A percentile compares a stretch with the other conserved stretches of the same genome.
Evolutionary conservation across 768 basidiomycete species (phyloP).

Genomic region (Boletus vermiculosoides): DNA sequence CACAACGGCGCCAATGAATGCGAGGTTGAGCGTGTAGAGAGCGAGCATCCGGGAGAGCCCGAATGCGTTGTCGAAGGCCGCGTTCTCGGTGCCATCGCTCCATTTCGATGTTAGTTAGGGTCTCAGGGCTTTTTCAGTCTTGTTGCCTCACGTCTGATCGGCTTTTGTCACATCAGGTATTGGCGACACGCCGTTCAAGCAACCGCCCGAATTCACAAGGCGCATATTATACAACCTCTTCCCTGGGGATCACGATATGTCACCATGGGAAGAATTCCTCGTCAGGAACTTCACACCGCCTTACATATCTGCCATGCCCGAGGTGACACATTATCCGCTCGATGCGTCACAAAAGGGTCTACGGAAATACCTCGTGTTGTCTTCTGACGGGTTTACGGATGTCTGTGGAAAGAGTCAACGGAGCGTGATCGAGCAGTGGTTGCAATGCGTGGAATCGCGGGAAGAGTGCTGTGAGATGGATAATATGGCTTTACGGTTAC

Average conservation of each 20-base stretch:
- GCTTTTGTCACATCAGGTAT: constrained; percentile 43
- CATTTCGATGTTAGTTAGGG: constrained; percentile 62
- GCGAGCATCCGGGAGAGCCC: constrained; percentile 67
- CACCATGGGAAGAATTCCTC: constrained; percentile 67
- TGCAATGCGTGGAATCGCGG: constrained; percentile 40
- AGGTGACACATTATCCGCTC: constrained; percentile 56
- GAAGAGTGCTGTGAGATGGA: constrained; percentile 14
- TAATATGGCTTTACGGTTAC: constrained; percentile 58
- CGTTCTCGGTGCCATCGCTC: constrained; percentile 75
- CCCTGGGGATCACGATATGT: constrained; percentile 58
- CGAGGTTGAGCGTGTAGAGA: constrained; percentile 62
- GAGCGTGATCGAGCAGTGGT: constrained; percentile 53
- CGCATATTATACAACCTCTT: constrained; percentile 65
- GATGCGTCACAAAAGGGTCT: constrained; percentile 26
- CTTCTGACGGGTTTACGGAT: constrained; percentile 68
- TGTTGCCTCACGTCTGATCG: constrained; percentile 11
- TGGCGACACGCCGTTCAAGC: constrained; percentile 72
- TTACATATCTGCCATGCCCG: constrained; percentile 63
- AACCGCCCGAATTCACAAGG: constrained; percentile 65
- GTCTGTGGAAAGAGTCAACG: constrained; percentile 51
- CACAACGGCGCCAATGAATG: constrained; percentile 70
- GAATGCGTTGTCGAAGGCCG: constrained; percentile 65
- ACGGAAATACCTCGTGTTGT: constrained; percentile 57
- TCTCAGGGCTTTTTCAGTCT: constrained; percentile 12
- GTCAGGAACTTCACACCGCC: constrained; percentile 62